Base-by-base conservation (phyloP, 345 rosid genomes). In the Rhizophora apiculata region DNA sequence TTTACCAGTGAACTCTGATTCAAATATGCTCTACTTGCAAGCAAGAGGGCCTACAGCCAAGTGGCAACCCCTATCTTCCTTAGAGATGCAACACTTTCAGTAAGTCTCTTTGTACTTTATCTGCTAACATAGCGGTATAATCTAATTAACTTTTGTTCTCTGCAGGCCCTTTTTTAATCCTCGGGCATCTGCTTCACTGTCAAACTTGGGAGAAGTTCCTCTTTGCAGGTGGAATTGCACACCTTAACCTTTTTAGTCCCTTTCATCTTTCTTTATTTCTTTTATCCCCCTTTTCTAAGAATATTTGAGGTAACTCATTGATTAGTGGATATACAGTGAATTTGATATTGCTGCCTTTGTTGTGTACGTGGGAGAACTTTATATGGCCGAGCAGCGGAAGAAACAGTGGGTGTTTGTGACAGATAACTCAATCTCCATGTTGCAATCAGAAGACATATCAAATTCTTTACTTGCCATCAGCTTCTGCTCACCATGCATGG, bases 341-440 rank as follows among this genome's bases (percentile, higher is more conserved):
- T 95, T 95, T 75, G 99, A 92, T 70, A 82, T 84, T 59, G 93
- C 88, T 65, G 96, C 88, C 51, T 75, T 77, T 27, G 85, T 95
- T 71, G 81, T 95, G 76, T 65, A 85, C 59, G 94, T 90, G 72
- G 99, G 96, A 69, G 90, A 92, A 76, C 88, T 78, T 73, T 85
- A 79, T 70, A 73, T 65, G 34, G 76, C 73, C 37, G 82, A 77
- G 77, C 76, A 77, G 60, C 88, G 76, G 72, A 88, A 80, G 91
- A 92, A 84, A 77, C 99, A 92, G 72, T 89, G 97, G 98, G 85
- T 95, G 43, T 90, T 92, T 80, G 90, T 90, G 77, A 86, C 91
- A 56, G 98, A 92, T 84, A 83, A 82, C 75, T 87, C 97, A 32
- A 58, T 72, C 13, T 79, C 72, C 61, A 61, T 62, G 24, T 74